phyloP scores from a whole-genome alignment of 2,329 filamentous ascomycete genomes.

The Thelonectria blattea region DNA sequence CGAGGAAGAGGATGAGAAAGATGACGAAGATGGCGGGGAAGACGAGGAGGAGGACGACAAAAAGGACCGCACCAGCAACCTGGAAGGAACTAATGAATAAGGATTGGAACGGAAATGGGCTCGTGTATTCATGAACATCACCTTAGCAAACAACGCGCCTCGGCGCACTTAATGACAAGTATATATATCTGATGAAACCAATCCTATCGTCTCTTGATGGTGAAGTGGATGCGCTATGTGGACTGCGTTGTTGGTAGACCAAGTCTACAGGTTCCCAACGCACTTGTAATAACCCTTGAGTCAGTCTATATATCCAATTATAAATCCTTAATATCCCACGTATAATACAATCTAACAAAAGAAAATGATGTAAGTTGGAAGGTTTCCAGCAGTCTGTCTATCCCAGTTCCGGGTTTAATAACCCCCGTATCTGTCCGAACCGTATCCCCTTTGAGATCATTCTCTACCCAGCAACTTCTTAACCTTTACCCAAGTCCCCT shows the following conservation, averaged over 20 bases:
- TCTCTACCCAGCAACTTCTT: constrained; percentile 2
- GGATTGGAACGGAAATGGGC: not conserved
- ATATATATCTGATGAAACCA: constrained; percentile 4
- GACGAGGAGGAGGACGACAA: not conserved
- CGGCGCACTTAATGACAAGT: constrained; percentile 6
- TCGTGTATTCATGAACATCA: constrained; percentile 10
- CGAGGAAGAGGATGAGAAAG: too few species aligned
- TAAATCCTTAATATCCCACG: too few species aligned
- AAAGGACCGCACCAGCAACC: not conserved
- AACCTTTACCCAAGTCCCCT: constrained; percentile 6
- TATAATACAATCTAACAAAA: too few species aligned
- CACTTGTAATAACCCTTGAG: too few species aligned
- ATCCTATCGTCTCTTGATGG: not conserved
- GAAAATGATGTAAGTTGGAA: too few species aligned
- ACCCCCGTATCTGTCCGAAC: not conserved
- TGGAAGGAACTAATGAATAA: not conserved
- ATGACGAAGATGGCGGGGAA: not conserved
- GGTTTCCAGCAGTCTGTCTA: not conserved
- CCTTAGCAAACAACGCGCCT: constrained; percentile 8
- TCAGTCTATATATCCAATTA: too few species aligned
- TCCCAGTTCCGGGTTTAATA: not conserved
- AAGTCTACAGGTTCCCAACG: not conserved
- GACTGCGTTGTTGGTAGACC: not conserved
- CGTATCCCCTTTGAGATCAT: not conserved
- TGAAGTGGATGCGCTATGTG: too few species aligned